Percentiles rank a stretch among this genome's conserved stretches.
Evolutionary conservation across 805 yeast genomes (phyloP).

Genomic region (Saturnispora dispora): DNA sequence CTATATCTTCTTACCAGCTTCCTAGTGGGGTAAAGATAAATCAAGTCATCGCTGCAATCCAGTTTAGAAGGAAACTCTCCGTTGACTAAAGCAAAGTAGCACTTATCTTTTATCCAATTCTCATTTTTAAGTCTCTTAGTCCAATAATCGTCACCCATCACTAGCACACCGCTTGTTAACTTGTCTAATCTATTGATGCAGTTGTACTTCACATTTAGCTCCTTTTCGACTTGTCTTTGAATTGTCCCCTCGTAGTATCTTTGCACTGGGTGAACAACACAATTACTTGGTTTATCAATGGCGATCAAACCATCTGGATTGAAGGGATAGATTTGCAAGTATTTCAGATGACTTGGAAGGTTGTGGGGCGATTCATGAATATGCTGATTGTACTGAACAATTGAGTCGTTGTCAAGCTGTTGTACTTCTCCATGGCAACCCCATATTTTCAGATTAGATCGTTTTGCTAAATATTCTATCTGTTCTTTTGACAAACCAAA

Average conservation of each 20-base stretch:
- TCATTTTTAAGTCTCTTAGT: slow-evolving; percentile 23
- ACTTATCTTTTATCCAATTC: slow-evolving; percentile 21
- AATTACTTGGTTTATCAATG: slow-evolving; percentile 41
- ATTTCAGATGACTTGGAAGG: not conserved
- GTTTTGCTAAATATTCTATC: not conserved
- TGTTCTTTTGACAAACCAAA: slow-evolving; percentile 3
- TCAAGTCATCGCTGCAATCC: slow-evolving; percentile 30
- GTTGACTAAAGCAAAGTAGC: slow-evolving; percentile 34
- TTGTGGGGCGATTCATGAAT: slow-evolving; percentile 11
- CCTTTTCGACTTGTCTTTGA: slow-evolving; percentile 34
- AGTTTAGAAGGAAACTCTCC: slow-evolving; percentile 31
- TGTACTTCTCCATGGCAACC: not conserved
- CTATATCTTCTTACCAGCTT: slow-evolving; percentile 13
- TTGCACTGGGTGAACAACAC: slow-evolving; percentile 46
- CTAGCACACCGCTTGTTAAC: slow-evolving; percentile 41
- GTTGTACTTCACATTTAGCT: slow-evolving; percentile 14
- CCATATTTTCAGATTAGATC: slow-evolving; percentile 1
- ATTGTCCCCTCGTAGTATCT: slow-evolving; percentile 35
- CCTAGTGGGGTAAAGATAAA: slow-evolving; percentile 21
- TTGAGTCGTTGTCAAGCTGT: not conserved
- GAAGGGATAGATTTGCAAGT: not conserved
- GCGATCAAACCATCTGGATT: slow-evolving; percentile 21
- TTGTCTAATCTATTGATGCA: slow-evolving; percentile 45
- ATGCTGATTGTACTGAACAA: slow-evolving; percentile 10
- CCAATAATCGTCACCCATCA: slow-evolving; percentile 31